Evolutionary conservation across 768 basidiomycete species (phyloP), one percentile per base, ranked within the genome.

Genomic region (Clathrus columnatus): DNA sequence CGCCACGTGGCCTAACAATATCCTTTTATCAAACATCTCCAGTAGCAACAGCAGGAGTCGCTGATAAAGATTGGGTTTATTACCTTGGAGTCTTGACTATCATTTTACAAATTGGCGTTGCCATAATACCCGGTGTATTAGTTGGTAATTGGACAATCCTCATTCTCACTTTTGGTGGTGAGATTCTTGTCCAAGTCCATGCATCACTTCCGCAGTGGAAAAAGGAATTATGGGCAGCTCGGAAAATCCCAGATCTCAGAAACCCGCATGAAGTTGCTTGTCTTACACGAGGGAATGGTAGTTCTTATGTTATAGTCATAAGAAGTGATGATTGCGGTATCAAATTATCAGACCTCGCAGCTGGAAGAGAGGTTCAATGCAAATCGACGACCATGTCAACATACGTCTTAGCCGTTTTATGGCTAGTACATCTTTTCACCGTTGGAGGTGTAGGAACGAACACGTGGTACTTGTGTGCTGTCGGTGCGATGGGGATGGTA

Each of bases 281-380:
- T n/a, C n/a, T n/a, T n/a, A n/a, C n/a, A n/a, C n/a, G n/a, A n/a
- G n/a, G n/a, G n/a, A n/a, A n/a, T n/a, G n/a, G n/a, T n/a, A n/a
- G n/a, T n/a, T n/a, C n/a, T n/a, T n/a, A n/a, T n/a, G n/a, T n/a
- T n/a, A n/a, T n/a, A n/a, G n/a, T n/a, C n/a, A n/a, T n/a, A n/a
- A n/a, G n/a, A n/a, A 66, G 67, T 42, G 60, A 68, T 7, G 56
- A 58, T 28, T 29, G 36, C 5, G 65, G 67, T 2, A 42, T 69
- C 30, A 58, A 62, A 10, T 58, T 70, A 7, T 65, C 64, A 47
- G 68, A 68, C 51, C 61, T 70, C n/a, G 69, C 69, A 7, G 61
- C 48, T 8, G 61, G 61, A 57, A 32, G n/a, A n/a, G n/a, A n/a
- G n/a, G n/a, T n/a, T n/a, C 56, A 56, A 18, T n/a, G 44, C 17